Percentiles rank a stretch among this genome's conserved stretches.
These are phyloP conservation scores for Phytophthora vignae DNA, from an alignment of 352 stramenopile species.

Conservation along the genomic window DNA sequence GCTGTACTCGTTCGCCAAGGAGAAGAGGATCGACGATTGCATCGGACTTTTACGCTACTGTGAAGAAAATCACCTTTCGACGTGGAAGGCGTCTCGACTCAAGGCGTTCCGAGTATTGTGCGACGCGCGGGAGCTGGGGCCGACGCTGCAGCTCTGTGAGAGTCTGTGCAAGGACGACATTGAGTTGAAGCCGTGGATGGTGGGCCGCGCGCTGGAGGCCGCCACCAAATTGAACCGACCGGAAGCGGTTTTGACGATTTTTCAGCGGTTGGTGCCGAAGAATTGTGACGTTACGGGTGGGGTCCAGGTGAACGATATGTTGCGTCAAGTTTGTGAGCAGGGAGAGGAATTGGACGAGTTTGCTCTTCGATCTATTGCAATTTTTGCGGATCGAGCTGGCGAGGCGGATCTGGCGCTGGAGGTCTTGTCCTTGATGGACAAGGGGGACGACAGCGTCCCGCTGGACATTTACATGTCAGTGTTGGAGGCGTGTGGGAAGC, in stretches of 20 bases:
- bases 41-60: slow-evolving; percentile 12
- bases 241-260: slow-evolving; percentile 5
- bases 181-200: slow-evolving; percentile 25
- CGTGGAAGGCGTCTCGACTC: neutral
- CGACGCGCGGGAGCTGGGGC: neutral
- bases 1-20: slow-evolving; percentile 2
- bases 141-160: slow-evolving; percentile 3
- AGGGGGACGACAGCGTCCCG: slow-evolving; percentile 1
- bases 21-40: slow-evolving; percentile 1
- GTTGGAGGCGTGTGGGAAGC: slow-evolving; percentile 18
- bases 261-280: slow-evolving; percentile 2
- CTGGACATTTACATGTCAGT: slow-evolving; percentile 19
- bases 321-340: neutral
- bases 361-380: slow-evolving; percentile 18
- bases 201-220: slow-evolving; percentile 8
- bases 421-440: slow-evolving; percentile 8
- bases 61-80: neutral
- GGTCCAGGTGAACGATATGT: slow-evolving; percentile 4
- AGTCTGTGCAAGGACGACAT: slow-evolving; percentile 2
- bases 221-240: slow-evolving; percentile 11
- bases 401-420: slow-evolving; percentile 20
- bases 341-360: slow-evolving; percentile 9
- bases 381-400: slow-evolving; percentile 22
- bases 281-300: neutral
- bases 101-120: slow-evolving; percentile 10